These are phyloP conservation scores for Trametes polyzona DNA, from an alignment of 1,284 basidiomycete genomes.

Conservation along the genomic window DNA sequence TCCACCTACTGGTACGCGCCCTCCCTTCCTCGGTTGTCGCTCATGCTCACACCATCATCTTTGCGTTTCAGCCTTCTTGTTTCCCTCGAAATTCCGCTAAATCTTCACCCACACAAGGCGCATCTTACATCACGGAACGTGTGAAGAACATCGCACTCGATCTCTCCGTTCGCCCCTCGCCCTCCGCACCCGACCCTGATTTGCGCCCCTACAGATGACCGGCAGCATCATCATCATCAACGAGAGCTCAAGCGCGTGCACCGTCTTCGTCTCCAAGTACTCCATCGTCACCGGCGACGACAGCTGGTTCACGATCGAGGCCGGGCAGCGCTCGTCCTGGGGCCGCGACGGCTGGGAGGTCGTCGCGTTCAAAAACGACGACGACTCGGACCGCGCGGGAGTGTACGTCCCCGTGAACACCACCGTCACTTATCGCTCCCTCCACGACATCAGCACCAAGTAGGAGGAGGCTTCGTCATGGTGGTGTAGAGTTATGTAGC, in stretches of 20 bases:
- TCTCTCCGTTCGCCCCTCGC: too few relatives aligned
- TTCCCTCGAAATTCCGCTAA: too few relatives aligned
- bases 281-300: not conserved
- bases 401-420: not conserved
- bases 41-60: too few relatives aligned
- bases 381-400: not conserved
- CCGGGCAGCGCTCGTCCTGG: conserved; percentile 1
- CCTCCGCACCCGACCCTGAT: too few relatives aligned
- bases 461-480: too few relatives aligned
- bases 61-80: too few relatives aligned
- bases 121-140: too few relatives aligned
- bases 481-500: too few relatives aligned
- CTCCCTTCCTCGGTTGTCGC: too few relatives aligned
- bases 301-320: not conserved
- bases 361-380: conserved; percentile 1
- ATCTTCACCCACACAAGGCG: too few relatives aligned
- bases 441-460: not conserved
- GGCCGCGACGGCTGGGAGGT: conserved; percentile 2
- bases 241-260: not conserved
- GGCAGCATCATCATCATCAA: conserved; percentile 6
- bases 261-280: conserved; percentile 8
- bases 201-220: not conserved
- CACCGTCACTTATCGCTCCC: not conserved
- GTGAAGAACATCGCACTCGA: too few relatives aligned
- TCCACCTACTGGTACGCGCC: too few relatives aligned